These are phyloP conservation scores for Penicillium soppii DNA, from an alignment of 495 filamentous ascomycete genomes.

Conservation along the genomic window DNA sequence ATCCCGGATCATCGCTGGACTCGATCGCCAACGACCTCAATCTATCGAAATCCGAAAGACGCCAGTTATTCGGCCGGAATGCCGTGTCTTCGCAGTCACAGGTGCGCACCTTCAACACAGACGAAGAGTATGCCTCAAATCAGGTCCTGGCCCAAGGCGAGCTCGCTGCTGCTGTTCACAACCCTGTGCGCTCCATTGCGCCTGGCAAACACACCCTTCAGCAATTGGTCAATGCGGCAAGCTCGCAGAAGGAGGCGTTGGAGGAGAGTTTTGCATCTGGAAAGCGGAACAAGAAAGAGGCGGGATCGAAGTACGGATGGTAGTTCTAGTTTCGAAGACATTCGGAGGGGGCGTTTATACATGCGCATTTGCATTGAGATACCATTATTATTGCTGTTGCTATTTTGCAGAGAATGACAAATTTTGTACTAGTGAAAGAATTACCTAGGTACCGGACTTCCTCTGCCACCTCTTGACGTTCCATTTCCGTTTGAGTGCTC, in stretches of 20 bases:
- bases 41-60: conserved; percentile 67
- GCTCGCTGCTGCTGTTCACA: conserved; percentile 69
- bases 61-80: conserved; percentile 79
- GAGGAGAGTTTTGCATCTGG: conserved; percentile 85
- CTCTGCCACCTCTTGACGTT: too few species aligned
- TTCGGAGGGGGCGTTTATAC: neutral
- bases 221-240: conserved; percentile 80
- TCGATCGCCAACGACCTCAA: conserved; percentile 71
- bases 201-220: conserved; percentile 85
- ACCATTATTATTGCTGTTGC: conserved; percentile 6
- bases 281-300: conserved; percentile 71
- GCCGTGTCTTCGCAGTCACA: conserved; percentile 35
- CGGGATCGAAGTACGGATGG: conserved; percentile 83
- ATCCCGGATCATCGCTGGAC: conserved; percentile 39
- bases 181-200: conserved; percentile 80
- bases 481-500: too few species aligned
- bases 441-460: too few species aligned
- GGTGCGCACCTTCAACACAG: conserved; percentile 81
- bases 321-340: conserved; percentile 25
- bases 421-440: neutral
- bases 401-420: neutral
- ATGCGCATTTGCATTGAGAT: conserved; percentile 12
- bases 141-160: conserved; percentile 50
- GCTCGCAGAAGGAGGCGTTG: conserved; percentile 74
- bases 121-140: conserved; percentile 80